A percentile compares a stretch with the other conserved stretches of the same genome.
phyloP scores from a whole-genome alignment of 2,329 filamentous ascomycete genomes.

The Trichophyton benhamiae region DNA sequence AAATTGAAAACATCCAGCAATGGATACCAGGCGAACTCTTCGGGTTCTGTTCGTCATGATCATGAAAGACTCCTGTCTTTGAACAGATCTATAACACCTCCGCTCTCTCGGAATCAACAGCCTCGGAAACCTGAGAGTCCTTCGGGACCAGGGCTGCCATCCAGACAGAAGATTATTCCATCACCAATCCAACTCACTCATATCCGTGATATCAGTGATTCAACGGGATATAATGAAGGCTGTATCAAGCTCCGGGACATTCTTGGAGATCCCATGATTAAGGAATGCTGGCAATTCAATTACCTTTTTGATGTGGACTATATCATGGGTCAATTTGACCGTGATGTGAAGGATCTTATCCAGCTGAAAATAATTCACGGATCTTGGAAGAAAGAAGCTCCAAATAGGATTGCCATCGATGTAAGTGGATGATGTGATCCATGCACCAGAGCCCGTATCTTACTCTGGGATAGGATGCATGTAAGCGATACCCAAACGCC shows the following conservation, averaged over 20 bases:
- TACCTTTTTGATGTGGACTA: slow-evolving; percentile 47
- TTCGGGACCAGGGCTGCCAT: not conserved
- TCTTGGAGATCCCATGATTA: slow-evolving; percentile 61
- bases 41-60: not conserved
- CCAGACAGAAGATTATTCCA: slow-evolving; percentile 21
- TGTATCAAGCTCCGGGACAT: slow-evolving; percentile 55
- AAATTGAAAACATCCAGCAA: slow-evolving; percentile 11
- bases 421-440: slow-evolving; percentile 29
- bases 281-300: slow-evolving; percentile 48
- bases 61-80: slow-evolving; percentile 18
- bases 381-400: slow-evolving; percentile 56
- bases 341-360: slow-evolving; percentile 41
- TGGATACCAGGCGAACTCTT: not conserved
- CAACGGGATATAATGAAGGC: slow-evolving; percentile 48
- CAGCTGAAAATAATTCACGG: slow-evolving; percentile 51
- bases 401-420: slow-evolving; percentile 44
- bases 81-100: slow-evolving; percentile 22
- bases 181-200: slow-evolving; percentile 63
- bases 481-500: slow-evolving; percentile 52
- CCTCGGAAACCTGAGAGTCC: not conserved
- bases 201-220: slow-evolving; percentile 50
- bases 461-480: slow-evolving; percentile 42
- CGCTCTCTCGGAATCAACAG: slow-evolving; percentile 12
- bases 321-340: slow-evolving; percentile 47
- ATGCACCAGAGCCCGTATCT: not conserved